Percentiles rank a stretch among this genome's conserved stretches.
These are phyloP conservation scores for Phytopythium oedochilum DNA, from an alignment of 352 stramenopile species.

Conservation along the genomic window DNA sequence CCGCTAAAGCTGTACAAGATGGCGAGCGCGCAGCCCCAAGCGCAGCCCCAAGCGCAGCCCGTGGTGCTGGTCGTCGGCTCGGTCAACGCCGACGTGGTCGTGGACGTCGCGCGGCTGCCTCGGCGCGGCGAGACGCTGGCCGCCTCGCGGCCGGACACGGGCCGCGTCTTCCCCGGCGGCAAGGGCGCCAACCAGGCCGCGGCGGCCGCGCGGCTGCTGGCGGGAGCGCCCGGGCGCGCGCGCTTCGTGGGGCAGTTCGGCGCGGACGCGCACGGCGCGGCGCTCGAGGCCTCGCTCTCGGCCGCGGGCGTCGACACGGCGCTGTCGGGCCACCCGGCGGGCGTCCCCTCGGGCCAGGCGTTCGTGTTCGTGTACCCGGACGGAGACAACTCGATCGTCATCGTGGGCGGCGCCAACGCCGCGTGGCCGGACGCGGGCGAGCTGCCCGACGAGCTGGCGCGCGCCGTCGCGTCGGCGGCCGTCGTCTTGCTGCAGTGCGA, in stretches of 20 bases:
- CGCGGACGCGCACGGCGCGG: conserved; percentile 50
- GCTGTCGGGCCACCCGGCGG: conserved; percentile 27
- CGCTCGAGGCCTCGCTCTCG: conserved; percentile 36
- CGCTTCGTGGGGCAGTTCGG: conserved; percentile 73
- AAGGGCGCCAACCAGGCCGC: conserved; percentile 83
- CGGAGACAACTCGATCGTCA: conserved; percentile 83
- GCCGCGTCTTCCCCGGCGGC: conserved; percentile 60
- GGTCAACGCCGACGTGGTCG: conserved; percentile 80
- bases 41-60: no score
- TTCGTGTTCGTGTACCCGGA: conserved; percentile 82
- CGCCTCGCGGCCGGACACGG: conserved; percentile 47
- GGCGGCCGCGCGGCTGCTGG: conserved; percentile 44
- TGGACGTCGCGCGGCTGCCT: conserved; percentile 66
- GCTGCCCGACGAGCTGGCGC: conserved; percentile 25
- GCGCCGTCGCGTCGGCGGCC: conserved; percentile 42
- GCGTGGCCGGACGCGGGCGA: conserved; percentile 34
- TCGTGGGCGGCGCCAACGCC: conserved; percentile 72
- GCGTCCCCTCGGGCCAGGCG: conserved; percentile 63
- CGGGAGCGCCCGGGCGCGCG: conserved; percentile 7
- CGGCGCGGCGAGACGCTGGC: conserved; percentile 62
- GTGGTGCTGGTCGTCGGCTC: conserved; percentile 72
- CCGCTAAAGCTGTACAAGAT: no score
- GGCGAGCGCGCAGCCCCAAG: no score
- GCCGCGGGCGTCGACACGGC: conserved; percentile 28
- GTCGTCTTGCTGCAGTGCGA: conserved; percentile 76